Conservation (phyloP, 176 grass and related monocot genomes). For the Triticum urartu region DNA sequence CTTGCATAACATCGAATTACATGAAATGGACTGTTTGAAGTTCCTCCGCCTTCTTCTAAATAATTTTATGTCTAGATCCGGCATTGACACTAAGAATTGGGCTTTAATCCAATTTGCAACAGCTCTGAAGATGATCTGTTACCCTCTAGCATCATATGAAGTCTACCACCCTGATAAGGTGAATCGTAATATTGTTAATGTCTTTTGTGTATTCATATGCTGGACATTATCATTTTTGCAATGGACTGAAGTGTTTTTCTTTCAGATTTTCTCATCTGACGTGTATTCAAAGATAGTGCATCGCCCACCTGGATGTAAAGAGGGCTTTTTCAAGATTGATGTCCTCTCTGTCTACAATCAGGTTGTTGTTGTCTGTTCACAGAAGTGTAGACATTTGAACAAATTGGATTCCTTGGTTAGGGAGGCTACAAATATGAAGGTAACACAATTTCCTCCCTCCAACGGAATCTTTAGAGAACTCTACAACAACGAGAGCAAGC, state of each 20-base stretch:
- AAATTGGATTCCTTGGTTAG: neutral
- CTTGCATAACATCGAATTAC: neutral
- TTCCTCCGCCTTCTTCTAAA: neutral
- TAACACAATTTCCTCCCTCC: no score
- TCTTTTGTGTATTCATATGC: neutral
- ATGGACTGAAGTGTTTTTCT: neutral
- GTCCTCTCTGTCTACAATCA: neutral
- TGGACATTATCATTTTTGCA: neutral
- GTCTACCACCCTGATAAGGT: neutral
- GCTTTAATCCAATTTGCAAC: neutral
- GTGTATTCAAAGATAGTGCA: neutral
- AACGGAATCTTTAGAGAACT: neutral
- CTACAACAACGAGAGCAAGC: neutral
- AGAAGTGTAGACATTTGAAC: neutral
- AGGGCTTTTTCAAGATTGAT: neutral
- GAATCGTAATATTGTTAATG: neutral
- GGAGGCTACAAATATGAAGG: neutral
- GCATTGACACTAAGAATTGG: neutral
- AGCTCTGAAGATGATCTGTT: neutral
- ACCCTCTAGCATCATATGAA: neutral
- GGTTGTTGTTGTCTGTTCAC: neutral
- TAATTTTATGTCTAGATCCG: neutral
- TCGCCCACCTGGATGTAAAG: neutral
- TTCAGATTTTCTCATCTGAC: neutral
- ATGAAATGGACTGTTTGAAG: neutral